These are phyloP conservation scores for Blastocystis sp. DNA, from an alignment of 352 stramenopile species.

Conservation along the genomic window DNA sequence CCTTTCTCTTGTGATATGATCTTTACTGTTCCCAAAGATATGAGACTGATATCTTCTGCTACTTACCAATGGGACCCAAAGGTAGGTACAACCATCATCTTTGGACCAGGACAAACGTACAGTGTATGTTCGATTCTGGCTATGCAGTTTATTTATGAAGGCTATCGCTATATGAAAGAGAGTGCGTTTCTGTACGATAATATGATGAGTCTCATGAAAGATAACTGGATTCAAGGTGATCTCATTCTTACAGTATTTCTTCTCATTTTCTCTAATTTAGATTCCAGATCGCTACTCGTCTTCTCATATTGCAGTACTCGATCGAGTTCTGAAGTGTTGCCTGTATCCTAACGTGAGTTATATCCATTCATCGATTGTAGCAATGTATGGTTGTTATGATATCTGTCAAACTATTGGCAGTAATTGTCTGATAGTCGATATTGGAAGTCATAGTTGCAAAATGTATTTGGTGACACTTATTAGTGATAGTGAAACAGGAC, in stretches of 20 bases:
- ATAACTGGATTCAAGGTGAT: background rate
- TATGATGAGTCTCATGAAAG: background rate
- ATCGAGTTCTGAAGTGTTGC: background rate
- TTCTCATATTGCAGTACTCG: background rate
- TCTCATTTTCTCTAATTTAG: background rate
- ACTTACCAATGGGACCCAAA: background rate
- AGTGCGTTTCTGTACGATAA: background rate
- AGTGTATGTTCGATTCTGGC: background rate
- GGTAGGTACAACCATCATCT: background rate
- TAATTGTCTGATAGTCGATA: background rate
- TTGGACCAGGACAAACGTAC: background rate
- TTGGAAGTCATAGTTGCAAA: background rate
- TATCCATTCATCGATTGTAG: background rate
- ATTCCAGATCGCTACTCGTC: background rate
- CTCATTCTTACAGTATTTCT: background rate
- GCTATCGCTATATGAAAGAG: background rate
- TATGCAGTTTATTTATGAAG: background rate
- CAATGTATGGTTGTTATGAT: background rate
- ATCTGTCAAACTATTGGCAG: background rate
- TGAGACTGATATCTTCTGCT: background rate
- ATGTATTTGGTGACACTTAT: background rate
- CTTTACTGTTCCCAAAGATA: background rate
- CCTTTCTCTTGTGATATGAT: background rate
- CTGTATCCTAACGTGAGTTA: background rate
- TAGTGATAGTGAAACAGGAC: background rate